Base-by-base conservation (phyloP, 768 basidiomycete genomes). In the Tubosaeta sp. region DNA sequence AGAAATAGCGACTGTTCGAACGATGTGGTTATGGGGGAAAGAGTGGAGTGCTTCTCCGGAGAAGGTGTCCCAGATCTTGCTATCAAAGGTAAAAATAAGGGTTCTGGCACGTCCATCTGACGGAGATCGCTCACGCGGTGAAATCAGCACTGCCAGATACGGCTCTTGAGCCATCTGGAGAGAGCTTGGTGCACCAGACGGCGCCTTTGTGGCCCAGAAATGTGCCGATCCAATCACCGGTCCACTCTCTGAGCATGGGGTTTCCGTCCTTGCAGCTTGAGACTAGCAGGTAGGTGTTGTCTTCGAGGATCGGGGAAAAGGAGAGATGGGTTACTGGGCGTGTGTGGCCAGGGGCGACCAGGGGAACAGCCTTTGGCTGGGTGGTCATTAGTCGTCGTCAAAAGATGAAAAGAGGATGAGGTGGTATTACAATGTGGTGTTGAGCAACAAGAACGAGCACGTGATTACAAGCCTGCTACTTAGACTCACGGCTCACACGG, bases 261-360 rank as follows among this genome's bases (percentile, higher is more conserved):
- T 93, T 97, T 30, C 96, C 96, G 77, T 98, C 96, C 73, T 98
- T 99, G 77, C 96, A 98, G 61, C 90, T 89, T 51, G 94, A 97
- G 63, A 97, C 87, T 56, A 99, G 80, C 56, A 97, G 75, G 71
- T 86, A 98, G 39, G 84, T 82, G 56, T 82, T 81, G 70, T 97
- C 94, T 21, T 91, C 80, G 65, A 91, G 82, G 57, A 90, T 79
- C 13, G 83, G 73, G 21, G 93, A 94, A 74, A 96, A 97, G 49
- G 92, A 91, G 56, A 98, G 84, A 67, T 96, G 91, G 29, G 90
- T 92, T 61, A 98, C 90, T 53, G 88, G 88, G 64, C 88, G 79
- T 31, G 88, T 90, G 67, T 90, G 88, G 53, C 88, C 88, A 61
- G 88, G 86, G 43, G 88, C 88, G 67, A 90, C 88, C 58, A 90